These are phyloP conservation scores for Alternaria ethzedia DNA, from an alignment of 2,329 filamentous ascomycete genomes.

Conservation along the genomic window DNA sequence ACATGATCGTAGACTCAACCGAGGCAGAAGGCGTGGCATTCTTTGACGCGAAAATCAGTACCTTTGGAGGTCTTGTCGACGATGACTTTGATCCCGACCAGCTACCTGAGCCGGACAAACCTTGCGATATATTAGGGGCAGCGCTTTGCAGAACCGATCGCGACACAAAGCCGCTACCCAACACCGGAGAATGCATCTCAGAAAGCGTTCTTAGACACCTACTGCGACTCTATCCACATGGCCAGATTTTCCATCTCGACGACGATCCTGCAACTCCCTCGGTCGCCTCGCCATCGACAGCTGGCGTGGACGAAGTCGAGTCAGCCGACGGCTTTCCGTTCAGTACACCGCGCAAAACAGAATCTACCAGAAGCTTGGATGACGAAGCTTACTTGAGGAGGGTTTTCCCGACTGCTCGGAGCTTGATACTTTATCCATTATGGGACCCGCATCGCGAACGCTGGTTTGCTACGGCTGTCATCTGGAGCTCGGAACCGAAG, in stretches of 20 bases:
- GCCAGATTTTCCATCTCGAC: constrained; percentile 49
- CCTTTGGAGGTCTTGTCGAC: constrained; percentile 47
- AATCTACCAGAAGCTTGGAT: constrained; percentile 40
- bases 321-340: constrained; percentile 31
- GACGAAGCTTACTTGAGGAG: constrained; percentile 43
- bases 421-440: constrained; percentile 48
- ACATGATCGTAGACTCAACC: constrained; percentile 48
- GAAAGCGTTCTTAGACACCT: constrained; percentile 44
- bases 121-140: constrained; percentile 39
- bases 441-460: constrained; percentile 49
- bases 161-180: constrained; percentile 11
- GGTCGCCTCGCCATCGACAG: constrained; percentile 24
- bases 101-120: constrained; percentile 41
- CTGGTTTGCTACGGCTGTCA: constrained; percentile 48
- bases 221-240: constrained; percentile 42
- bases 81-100: constrained; percentile 43
- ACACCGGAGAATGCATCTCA: constrained; percentile 32
- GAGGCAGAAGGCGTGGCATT: constrained; percentile 48
- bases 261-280: constrained; percentile 24
- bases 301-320: constrained; percentile 20
- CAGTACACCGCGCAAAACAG: constrained; percentile 32
- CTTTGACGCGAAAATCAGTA: constrained; percentile 48
- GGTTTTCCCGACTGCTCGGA: constrained; percentile 46
- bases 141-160: constrained; percentile 28
- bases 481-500: constrained; percentile 47